phyloP scores from a whole-genome alignment of 495 filamentous ascomycete species.

The Xylaria grammica region DNA sequence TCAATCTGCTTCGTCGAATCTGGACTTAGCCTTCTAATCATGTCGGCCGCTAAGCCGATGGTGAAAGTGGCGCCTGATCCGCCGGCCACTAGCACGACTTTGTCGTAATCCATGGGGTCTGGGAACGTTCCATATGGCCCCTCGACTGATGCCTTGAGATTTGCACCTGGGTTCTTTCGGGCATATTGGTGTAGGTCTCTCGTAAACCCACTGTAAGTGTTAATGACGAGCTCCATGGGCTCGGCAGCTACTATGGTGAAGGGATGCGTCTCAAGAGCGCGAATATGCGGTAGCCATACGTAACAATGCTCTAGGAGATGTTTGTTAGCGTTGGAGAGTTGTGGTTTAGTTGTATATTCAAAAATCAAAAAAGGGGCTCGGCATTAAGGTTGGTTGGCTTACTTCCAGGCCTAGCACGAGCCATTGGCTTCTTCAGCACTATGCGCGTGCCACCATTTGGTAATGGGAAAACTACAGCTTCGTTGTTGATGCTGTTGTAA shows the following conservation, averaged over 20 bases:
- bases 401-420: constrained; percentile 54
- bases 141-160: constrained; percentile 58
- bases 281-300: constrained; percentile 63
- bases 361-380: not conserved
- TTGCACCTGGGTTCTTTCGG: constrained; percentile 49
- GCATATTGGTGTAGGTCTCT: constrained; percentile 58
- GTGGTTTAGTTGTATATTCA: not conserved
- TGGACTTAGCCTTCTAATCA: constrained; percentile 50
- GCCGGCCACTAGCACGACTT: constrained; percentile 63
- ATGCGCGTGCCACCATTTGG: constrained; percentile 62
- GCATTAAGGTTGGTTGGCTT: not conserved
- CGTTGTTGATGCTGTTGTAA: constrained; percentile 60
- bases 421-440: constrained; percentile 53
- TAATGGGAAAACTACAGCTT: constrained; percentile 59
- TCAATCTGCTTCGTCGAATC: constrained; percentile 52
- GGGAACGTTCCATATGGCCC: constrained; percentile 65
- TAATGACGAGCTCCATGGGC: constrained; percentile 60
- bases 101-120: constrained; percentile 60
- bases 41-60: constrained; percentile 57
- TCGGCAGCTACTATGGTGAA: constrained; percentile 63
- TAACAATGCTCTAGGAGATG: constrained; percentile 56
- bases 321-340: not conserved
- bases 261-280: constrained; percentile 62
- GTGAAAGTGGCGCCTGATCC: constrained; percentile 65
- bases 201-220: constrained; percentile 63